Evolutionary conservation across 306 rosid species (phyloP).

Genomic region (Alnus rubra): DNA sequence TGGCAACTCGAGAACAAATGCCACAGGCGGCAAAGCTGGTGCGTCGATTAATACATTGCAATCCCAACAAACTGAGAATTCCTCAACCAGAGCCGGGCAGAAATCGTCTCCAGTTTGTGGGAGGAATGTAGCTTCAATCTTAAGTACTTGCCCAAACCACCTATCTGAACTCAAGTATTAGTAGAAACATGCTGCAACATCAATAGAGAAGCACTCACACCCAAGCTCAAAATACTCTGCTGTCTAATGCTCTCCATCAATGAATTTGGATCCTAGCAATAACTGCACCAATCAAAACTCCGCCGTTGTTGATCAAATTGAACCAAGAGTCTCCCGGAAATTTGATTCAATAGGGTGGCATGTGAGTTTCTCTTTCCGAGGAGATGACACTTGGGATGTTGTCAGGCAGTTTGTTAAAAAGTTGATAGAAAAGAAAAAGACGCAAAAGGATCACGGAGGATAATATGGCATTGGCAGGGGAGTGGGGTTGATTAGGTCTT

Average conservation of each 20-base stretch:
- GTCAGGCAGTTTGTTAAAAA: conserved; percentile 13
- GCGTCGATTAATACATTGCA: conserved; percentile 35
- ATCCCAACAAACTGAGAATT: conserved; percentile 40
- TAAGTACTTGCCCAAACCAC: conserved; percentile 47
- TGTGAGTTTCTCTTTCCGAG: conserved; percentile 1
- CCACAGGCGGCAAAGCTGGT: conserved; percentile 33
- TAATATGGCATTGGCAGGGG: conserved; percentile 12
- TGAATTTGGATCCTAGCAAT: no score
- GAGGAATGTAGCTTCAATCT: conserved; percentile 56
- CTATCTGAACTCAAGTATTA: conserved; percentile 56
- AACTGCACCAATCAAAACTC: neutral
- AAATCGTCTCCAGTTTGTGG: conserved; percentile 56
- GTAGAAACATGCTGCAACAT: conserved; percentile 17
- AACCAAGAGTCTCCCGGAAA: neutral
- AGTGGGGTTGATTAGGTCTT: conserved; percentile 28
- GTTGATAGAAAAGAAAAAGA: conserved; percentile 6
- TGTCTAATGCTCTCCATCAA: neutral
- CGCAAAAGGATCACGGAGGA: conserved; percentile 7
- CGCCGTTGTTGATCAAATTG: neutral
- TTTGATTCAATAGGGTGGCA: neutral
- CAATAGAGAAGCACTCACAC: conserved; percentile 1
- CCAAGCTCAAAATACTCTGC: conserved; percentile 14
- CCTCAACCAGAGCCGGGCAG: conserved; percentile 36
- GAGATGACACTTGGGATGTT: neutral
- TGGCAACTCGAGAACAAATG: conserved; percentile 28